phyloP scores from a whole-genome alignment of 805 yeast species.

The Ogataea naganishii region DNA sequence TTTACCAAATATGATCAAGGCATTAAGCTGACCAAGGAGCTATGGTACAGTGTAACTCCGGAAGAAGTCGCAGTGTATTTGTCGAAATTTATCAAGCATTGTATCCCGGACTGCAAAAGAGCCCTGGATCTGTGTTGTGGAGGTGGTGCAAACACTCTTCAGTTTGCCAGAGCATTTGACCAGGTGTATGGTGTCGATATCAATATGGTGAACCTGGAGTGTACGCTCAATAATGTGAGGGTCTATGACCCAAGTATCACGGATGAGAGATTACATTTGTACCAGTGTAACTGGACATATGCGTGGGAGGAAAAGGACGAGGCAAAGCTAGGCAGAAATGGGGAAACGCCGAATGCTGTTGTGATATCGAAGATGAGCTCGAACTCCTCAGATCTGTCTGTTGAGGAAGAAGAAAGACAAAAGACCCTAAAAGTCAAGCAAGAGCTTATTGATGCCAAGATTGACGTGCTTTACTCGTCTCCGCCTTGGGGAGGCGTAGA shows the following conservation, averaged over 20 bases:
- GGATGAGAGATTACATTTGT: constrained; percentile 37
- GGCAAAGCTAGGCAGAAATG: too few species aligned
- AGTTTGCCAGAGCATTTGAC: constrained; percentile 54
- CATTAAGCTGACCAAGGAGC: constrained; percentile 55
- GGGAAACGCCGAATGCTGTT: constrained; percentile 7
- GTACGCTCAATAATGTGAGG: constrained; percentile 57
- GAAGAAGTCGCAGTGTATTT: constrained; percentile 58
- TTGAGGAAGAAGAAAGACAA: constrained; percentile 4
- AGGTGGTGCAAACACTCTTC: constrained; percentile 82
- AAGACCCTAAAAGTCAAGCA: constrained; percentile 7
- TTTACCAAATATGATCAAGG: constrained; percentile 64
- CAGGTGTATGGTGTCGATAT: constrained; percentile 55
- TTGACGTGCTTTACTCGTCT: constrained; percentile 59
- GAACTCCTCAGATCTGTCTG: too few species aligned
- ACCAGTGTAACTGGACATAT: constrained; percentile 37
- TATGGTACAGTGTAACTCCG: constrained; percentile 88
- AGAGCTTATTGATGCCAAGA: constrained; percentile 11
- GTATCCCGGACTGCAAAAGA: constrained; percentile 38
- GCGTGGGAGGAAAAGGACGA: constrained; percentile 9
- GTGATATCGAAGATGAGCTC: constrained; percentile 2
- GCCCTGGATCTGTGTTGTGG: constrained; percentile 74
- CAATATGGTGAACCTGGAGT: constrained; percentile 49
- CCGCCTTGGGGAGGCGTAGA: constrained; percentile 88
- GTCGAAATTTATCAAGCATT: constrained; percentile 43
- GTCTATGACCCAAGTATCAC: constrained; percentile 42